A percentile compares a stretch with the other conserved stretches of the same genome.
These are phyloP conservation scores for Brasilioporus rufonigricans DNA, from an alignment of 768 basidiomycete species.

Conservation along the genomic window DNA sequence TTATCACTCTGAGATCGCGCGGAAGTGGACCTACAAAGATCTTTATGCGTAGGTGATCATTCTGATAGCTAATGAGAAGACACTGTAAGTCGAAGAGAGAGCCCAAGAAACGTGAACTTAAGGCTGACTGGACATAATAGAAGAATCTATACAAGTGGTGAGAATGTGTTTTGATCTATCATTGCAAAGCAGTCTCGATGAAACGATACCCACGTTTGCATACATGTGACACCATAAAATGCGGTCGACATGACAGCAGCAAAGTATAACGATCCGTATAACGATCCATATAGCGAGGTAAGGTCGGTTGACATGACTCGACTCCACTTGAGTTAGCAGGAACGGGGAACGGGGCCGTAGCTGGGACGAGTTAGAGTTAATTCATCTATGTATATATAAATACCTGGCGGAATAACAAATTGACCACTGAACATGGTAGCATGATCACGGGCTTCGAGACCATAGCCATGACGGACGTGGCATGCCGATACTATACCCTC, in stretches of 20 bases:
- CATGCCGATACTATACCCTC: no score
- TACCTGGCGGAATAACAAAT: neutral
- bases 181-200: neutral
- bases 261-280: conserved; percentile 1
- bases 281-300: neutral
- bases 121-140: neutral
- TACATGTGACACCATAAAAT: conserved; percentile 4
- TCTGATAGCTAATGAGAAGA: neutral
- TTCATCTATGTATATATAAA: neutral
- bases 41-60: neutral
- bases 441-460: no score
- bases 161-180: neutral
- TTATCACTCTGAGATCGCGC: neutral
- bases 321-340: neutral
- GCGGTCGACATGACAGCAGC: neutral
- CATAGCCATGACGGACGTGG: no score
- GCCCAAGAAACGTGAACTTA: no score
- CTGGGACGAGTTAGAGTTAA: neutral
- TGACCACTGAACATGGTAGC: neutral
- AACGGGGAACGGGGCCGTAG: neutral
- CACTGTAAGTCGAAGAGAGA: no score
- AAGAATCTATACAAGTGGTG: neutral
- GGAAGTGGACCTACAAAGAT: neutral
- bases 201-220: conserved; percentile 9
- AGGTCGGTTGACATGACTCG: neutral